Conservation (phyloP, 208 protist genomes). For the Vickermania ingenoplastis region DNA sequence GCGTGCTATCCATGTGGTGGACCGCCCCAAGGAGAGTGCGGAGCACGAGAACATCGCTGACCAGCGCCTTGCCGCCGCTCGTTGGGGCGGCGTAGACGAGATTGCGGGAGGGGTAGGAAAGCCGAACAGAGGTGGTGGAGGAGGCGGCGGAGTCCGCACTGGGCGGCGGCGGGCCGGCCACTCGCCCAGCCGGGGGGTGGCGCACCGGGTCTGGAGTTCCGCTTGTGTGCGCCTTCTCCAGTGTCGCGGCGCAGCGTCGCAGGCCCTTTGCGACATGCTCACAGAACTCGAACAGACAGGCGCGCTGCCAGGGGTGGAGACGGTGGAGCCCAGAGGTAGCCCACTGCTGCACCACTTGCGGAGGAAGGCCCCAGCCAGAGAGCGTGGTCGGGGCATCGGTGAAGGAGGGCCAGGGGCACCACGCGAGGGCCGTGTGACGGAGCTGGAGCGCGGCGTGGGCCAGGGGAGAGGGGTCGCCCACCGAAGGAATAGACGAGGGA, state of each 20-base stretch:
- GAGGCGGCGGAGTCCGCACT: neutral
- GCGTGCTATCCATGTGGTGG: neutral
- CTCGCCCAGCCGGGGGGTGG: neutral
- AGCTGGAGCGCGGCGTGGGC: too few species aligned
- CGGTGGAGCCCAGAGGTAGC: neutral
- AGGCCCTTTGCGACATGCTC: neutral
- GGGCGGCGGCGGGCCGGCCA: neutral
- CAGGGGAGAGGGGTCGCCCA: too few species aligned
- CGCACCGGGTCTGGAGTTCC: too few species aligned
- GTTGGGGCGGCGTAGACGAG: slow-evolving; percentile 16
- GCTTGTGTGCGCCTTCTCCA: neutral
- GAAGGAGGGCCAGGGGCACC: neutral
- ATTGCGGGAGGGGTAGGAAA: slow-evolving; percentile 1
- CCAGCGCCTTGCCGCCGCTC: slow-evolving; percentile 21
- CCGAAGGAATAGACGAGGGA: too few species aligned
- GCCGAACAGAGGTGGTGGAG: neutral
- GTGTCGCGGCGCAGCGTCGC: neutral
- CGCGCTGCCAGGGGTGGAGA: slow-evolving; percentile 14
- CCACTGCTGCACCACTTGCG: slow-evolving; percentile 1
- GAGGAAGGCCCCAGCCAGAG: slow-evolving; percentile 1
- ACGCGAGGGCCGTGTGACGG: neutral
- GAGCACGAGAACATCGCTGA: slow-evolving; percentile 11
- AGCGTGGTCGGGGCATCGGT: neutral
- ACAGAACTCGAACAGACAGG: slow-evolving; percentile 11
- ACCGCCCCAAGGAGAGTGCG: slow-evolving; percentile 3